Evolutionary conservation across 2,329 filamentous ascomycete species (phyloP).

Genomic region (Sporothrix pallida): DNA sequence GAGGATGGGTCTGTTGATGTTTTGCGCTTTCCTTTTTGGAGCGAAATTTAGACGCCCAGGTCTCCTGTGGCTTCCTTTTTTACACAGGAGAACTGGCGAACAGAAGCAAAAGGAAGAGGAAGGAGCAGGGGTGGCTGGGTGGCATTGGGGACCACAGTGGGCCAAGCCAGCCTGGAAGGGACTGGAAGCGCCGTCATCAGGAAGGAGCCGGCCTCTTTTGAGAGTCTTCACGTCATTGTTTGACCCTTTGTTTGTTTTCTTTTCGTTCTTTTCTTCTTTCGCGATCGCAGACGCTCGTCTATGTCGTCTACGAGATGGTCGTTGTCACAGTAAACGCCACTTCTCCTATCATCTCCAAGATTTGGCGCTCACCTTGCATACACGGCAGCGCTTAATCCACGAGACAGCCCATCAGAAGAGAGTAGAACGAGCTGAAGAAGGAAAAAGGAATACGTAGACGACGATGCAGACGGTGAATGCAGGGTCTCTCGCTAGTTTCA

Average conservation of each 20-base stretch:
- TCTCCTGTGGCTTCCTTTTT: no score
- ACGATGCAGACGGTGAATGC: constrained; percentile 10
- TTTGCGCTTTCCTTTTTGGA: constrained; percentile 19
- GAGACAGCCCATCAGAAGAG: not conserved
- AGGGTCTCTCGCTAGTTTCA: constrained; percentile 17
- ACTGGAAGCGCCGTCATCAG: constrained; percentile 2
- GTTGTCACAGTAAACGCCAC: constrained; percentile 7
- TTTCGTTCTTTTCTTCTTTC: not conserved
- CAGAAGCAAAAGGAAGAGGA: no score
- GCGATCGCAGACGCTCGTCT: constrained; percentile 1
- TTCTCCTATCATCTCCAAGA: not conserved
- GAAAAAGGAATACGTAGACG: not conserved
- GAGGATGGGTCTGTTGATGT: not conserved
- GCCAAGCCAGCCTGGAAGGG: constrained; percentile 1
- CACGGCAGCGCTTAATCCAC: constrained; percentile 8
- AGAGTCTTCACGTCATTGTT: not conserved
- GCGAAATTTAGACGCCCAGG: constrained; percentile 18
- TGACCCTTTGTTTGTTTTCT: not conserved
- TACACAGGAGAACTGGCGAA: no score
- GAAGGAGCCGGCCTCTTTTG: not conserved
- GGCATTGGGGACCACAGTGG: not conserved
- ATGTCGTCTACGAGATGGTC: not conserved
- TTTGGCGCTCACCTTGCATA: constrained; percentile 20
- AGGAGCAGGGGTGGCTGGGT: not conserved
- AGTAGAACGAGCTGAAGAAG: not conserved